Base-by-base conservation (phyloP, 805 yeast genomes). In the Ogataea paradorogensis region DNA sequence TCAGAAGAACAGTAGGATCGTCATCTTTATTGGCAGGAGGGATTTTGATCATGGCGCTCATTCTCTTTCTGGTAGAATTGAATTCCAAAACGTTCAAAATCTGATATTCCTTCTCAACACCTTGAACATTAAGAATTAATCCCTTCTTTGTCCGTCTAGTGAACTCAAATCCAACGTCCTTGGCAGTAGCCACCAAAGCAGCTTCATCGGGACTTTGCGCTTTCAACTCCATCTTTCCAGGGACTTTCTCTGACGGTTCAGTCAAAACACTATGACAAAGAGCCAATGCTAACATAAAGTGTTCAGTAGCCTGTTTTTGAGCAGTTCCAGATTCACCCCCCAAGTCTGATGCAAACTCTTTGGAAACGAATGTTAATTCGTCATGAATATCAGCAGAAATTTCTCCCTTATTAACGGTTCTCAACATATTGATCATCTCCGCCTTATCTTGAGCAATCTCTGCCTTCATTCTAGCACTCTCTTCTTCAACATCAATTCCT, bases 121-220 rank as follows among this genome's bases (percentile, higher is more conserved):
- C 93, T 59, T 82, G 88, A 27, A 80, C 78, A 39, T 80, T 78
- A 32, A 85, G 68, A 34, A 83, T 63, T 14, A 82, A 56, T 42
- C 91, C 93, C 34, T 71, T 70, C 55, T 82, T 83, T 8, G 89
- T 84, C 58, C 78, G 74, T 29, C 75, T 80, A 14, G 73, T 58
- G 56, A 83, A 84, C 26, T 75, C 71, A 61, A 78, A 84, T 0
- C 95, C 95, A 51, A 83, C 67, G 52, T 84, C 82, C 58, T 90
- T 73, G 0, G 93, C 93, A 15, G 93, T 83, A 11, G 81, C 82
- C 11, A 85, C 95, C 42, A 85, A 71, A 0, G 95, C 93, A 20
- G 90, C 89, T 62, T 85, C 95, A 69, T 85, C 95, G 0, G 95
- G 95, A 18, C 89, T 81, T 58, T 84, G 93, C 0, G 93, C 93